Base-by-base conservation (phyloP, 768 basidiomycete genomes). In the Pulveroboletus ravenelii region DNA sequence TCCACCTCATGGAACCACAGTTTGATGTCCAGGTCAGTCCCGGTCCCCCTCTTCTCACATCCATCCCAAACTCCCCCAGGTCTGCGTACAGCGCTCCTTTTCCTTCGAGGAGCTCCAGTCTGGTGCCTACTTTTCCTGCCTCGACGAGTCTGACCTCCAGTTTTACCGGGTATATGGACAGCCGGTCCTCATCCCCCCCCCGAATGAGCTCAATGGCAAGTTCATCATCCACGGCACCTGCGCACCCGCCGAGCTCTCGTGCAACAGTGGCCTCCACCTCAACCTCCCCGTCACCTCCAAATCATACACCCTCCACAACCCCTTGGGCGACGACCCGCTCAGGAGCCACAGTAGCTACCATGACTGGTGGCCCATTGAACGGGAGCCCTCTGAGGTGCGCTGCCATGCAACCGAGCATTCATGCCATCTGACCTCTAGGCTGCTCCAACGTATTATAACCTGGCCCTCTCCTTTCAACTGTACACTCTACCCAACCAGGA, bases 31-130 rank as follows among this genome's bases (percentile, higher is more conserved):
- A 60, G 47, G 66, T 57, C 0, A 2, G 58, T 50, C 34, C 3
- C 3, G 38, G 23, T 23, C 23, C 5, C 41, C 0, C 2, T 53
- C 18, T 32, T 17, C 36, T 15, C 45, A 52, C 52, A 32, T 38
- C 37, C 48, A 32, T 9, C 10, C 32, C 8, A 35, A 36, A 10
- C 20, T 45, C 52, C 41, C 51, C 1, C 9, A 68, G 66, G 55
- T 68, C 41, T 62, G 56, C 3, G 65, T 65, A 0, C 67, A 62
- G 27, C 66, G 66, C 10, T 57, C 66, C 37, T 68, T 68, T 32
- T 59, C 66, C 1, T 68, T 70, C 45, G 66, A 68, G 43, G 68
- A 68, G 47, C 62, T 68, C 23, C 68, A 68, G 42, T 68, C 68
- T 0, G 68, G 66, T 18, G 51, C 68, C 4, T 68, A 61, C 62